Evolutionary conservation across 805 yeast genomes (phyloP), one percentile per base, ranked within the genome.

Genomic region (Saccharomycopsis guyanensis): DNA sequence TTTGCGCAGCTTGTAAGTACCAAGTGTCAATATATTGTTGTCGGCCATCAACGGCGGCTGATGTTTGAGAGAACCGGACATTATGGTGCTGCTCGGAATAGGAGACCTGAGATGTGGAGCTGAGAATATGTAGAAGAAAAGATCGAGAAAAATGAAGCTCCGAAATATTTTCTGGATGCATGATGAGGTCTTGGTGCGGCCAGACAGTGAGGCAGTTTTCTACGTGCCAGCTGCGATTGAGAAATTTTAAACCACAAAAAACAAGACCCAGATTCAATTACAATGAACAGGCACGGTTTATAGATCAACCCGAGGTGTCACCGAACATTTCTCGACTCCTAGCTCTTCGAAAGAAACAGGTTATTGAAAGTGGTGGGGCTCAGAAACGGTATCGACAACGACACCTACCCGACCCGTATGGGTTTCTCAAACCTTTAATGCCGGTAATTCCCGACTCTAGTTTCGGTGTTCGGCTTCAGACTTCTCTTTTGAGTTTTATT

Each of bases 1-100:
- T 57, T 76, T 75, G 35, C 91, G 69, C 19, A 67, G 63, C 54
- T 76, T 74, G 59, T 82, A 83, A 0, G 81, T 80, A 0, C 69
- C 75, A 23, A 78, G 68, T 0, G 82, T 69, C 56, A 76, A 74
- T 22, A 75, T 73, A 45, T 69, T 72, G 43, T 68, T 72, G 27
- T 72, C 70, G 0, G 82, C 81, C 72, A 75, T 75, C 42, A 75
- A 54, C 52, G 70, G 67, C 49, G 82, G 77, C 39, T 58, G 60
- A 27, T 31, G 34, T 33, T 37, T 42, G 37, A 43, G 29, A 13
- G 32, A 27, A 27, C 13, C 13, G 8, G 32, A 27, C 42, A 38
- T 38, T 10, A 24, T 38, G n/a, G n/a, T n/a, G n/a, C n/a, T n/a
- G n/a, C n/a, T n/a, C n/a, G n/a, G n/a, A n/a, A n/a, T n/a, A n/a